Evolutionary conservation across 164 flowering plant species (phyloP).

Genomic region (Santalum album): DNA sequence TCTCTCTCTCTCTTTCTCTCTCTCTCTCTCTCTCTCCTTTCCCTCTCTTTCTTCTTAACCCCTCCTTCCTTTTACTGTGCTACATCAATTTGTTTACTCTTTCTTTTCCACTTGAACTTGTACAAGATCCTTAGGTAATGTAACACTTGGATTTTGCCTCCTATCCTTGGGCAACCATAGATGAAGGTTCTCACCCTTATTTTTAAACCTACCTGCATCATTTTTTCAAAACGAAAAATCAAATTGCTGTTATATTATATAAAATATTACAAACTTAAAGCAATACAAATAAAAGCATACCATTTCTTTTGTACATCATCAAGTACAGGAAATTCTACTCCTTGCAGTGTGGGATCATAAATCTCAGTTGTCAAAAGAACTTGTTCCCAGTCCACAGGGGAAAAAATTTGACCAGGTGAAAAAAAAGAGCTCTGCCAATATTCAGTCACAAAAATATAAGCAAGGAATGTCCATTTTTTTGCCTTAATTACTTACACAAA

Average conservation of each 20-base stretch:
- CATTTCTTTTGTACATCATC: constrained; percentile 69
- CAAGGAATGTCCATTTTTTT: background rate
- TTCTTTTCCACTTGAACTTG: constrained; percentile 95
- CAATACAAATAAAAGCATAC: constrained; percentile 22
- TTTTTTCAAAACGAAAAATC: background rate
- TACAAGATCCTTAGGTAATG: constrained; percentile 93
- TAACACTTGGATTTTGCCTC: constrained; percentile 21
- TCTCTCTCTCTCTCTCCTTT: too few species aligned
- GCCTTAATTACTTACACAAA: constrained; percentile 33
- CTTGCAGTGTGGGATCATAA: constrained; percentile 67
- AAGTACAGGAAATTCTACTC: constrained; percentile 75
- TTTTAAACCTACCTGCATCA: constrained; percentile 56
- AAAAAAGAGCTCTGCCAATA: background rate
- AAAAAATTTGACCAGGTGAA: constrained; percentile 1
- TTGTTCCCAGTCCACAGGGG: constrained; percentile 55
- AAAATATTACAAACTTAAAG: background rate
- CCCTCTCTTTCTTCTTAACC: too few species aligned
- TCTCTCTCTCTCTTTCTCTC: too few species aligned
- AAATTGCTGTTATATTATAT: background rate
- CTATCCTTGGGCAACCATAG: constrained; percentile 36
- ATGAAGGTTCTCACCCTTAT: constrained; percentile 64
- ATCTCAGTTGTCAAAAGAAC: constrained; percentile 61
- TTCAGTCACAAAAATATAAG: background rate
- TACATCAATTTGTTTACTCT: constrained; percentile 83
- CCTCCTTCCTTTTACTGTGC: too few species aligned